Conservation (phyloP, 2,329 filamentous ascomycete species). For the Cladosporium sphaerospermum region DNA sequence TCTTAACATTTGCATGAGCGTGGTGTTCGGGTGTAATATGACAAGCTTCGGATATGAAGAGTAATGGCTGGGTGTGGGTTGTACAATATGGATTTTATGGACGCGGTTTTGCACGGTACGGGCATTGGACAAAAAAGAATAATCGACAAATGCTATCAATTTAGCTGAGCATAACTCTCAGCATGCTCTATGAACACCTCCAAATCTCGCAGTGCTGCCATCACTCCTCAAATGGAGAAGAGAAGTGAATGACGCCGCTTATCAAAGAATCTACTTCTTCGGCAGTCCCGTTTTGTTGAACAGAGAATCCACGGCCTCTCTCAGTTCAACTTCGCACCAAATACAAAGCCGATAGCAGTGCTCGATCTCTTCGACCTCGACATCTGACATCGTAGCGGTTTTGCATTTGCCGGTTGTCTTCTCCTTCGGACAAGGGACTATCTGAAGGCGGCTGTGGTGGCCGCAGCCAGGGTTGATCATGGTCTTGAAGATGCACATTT, state of each 20-base stretch:
- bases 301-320: not conserved
- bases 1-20: not conserved
- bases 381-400: not conserved
- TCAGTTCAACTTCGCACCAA: not conserved
- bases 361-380: not conserved
- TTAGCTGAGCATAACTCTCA: no score
- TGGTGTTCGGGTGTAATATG: not conserved
- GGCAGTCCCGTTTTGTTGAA: not conserved
- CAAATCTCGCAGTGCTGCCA: no score
- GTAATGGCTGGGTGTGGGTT: no score
- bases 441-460: not conserved
- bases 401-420: not conserved
- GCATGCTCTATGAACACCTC: no score
- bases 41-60: not conserved
- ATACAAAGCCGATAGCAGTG: not conserved
- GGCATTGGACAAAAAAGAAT: no score
- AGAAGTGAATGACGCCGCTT: no score
- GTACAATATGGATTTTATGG: no score
- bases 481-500: no score
- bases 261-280: no score
- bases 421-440: not conserved
- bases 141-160: no score
- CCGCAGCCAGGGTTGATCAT: constrained; percentile 1
- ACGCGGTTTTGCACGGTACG: no score
- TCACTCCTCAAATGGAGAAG: no score